These are phyloP conservation scores for Fusarium odoratissimum DNA, from an alignment of 2,329 filamentous ascomycete genomes.

Conservation along the genomic window DNA sequence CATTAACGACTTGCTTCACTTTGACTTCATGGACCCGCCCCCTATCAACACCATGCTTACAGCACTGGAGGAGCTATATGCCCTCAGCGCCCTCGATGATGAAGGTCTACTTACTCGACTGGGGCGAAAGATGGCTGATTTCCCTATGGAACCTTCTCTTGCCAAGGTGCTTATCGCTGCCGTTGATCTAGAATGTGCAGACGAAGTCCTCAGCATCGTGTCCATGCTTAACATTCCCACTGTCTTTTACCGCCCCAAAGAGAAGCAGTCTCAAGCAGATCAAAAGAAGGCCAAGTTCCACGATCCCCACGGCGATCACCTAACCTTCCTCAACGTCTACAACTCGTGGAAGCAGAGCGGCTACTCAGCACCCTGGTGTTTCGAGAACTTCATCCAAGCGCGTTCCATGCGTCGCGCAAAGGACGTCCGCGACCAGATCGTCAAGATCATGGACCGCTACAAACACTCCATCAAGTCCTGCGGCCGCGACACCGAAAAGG, in stretches of 20 bases:
- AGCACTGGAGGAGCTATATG: constrained; percentile 94
- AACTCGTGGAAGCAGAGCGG: constrained; percentile 93
- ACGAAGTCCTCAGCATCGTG: constrained; percentile 94
- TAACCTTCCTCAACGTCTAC: constrained; percentile 96
- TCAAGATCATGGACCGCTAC: constrained; percentile 94
- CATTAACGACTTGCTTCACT: constrained; percentile 96
- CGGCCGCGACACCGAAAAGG: constrained; percentile 85
- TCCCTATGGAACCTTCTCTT: constrained; percentile 94
- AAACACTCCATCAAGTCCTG: constrained; percentile 85
- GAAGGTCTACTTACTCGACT: constrained; percentile 93
- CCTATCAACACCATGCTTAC: constrained; percentile 98
- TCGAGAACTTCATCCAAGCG: constrained; percentile 97
- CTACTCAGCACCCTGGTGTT: constrained; percentile 91
- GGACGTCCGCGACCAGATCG: constrained; percentile 91
- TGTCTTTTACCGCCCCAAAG: constrained; percentile 95
- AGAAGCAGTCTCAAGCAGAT: constrained; percentile 95
- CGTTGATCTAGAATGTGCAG: constrained; percentile 88
- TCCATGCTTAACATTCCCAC: constrained; percentile 90
- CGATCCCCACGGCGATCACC: constrained; percentile 91
- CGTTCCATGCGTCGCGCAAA: constrained; percentile 88
- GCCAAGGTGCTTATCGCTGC: constrained; percentile 91
- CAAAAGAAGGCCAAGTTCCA: constrained; percentile 99
- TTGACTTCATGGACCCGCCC: constrained; percentile 99
- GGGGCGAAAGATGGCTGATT: constrained; percentile 97
- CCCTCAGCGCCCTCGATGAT: constrained; percentile 90